A percentile compares a stretch with the other conserved stretches of the same genome.
Evolutionary conservation across 768 basidiomycete genomes (phyloP).

Genomic region (Suillus sp.): DNA sequence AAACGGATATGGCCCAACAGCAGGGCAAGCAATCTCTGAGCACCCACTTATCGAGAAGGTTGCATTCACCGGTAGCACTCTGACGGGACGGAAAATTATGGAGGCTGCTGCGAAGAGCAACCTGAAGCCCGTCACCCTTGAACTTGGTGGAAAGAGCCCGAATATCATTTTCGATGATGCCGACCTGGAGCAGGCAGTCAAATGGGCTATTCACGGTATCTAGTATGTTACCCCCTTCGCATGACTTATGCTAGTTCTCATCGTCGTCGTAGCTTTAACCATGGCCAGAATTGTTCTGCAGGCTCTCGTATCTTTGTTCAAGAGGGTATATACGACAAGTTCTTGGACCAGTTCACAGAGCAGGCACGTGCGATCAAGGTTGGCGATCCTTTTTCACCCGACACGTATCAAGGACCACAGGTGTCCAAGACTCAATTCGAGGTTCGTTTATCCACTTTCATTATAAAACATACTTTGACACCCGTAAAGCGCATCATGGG

Average conservation of each 20-base stretch:
- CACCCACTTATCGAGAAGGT: slow-evolving; percentile 71
- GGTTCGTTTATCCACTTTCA: slow-evolving; percentile 21
- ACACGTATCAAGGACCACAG: slow-evolving; percentile 49
- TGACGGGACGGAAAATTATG: slow-evolving; percentile 78
- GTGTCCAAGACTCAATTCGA: slow-evolving; percentile 51
- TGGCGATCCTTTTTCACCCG: slow-evolving; percentile 47
- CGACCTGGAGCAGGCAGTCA: slow-evolving; percentile 56
- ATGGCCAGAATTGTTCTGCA: slow-evolving; percentile 53
- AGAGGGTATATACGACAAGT: slow-evolving; percentile 56
- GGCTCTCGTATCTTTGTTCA: slow-evolving; percentile 64
- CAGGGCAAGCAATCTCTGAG: slow-evolving; percentile 67
- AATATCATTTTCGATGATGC: slow-evolving; percentile 52
- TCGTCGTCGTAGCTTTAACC: slow-evolving; percentile 37
- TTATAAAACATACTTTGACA: not conserved
- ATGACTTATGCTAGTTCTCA: not conserved
- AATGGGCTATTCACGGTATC: slow-evolving; percentile 72
- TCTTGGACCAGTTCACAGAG: slow-evolving; percentile 47
- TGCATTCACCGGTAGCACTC: slow-evolving; percentile 85
- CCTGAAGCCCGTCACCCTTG: slow-evolving; percentile 71
- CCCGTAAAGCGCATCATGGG: slow-evolving; percentile 42
- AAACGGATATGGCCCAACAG: slow-evolving; percentile 69
- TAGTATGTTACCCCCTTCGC: slow-evolving; percentile 50
- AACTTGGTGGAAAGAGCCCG: slow-evolving; percentile 56
- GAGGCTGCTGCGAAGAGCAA: slow-evolving; percentile 80
- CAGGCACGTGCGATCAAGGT: slow-evolving; percentile 35